These are phyloP conservation scores for Diaporthe sp. DNA, from an alignment of 2,329 filamentous ascomycete species.

Conservation along the genomic window DNA sequence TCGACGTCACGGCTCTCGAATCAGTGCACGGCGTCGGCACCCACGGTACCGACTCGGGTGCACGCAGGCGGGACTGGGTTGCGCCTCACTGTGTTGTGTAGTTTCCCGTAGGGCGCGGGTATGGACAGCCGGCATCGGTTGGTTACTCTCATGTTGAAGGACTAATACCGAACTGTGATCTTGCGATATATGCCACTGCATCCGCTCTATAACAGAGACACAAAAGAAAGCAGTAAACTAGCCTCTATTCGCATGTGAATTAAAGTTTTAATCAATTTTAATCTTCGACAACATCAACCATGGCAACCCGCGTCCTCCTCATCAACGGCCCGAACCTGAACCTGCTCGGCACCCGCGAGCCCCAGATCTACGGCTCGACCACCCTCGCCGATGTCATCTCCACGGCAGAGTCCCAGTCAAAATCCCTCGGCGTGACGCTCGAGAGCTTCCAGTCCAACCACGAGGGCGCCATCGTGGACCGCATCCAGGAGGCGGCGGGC, in stretches of 20 bases:
- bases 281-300: conserved; percentile 40
- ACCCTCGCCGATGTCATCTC: conserved; percentile 74
- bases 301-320: conserved; percentile 69
- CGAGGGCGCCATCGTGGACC: conserved; percentile 80
- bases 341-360: conserved; percentile 81
- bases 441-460: conserved; percentile 81
- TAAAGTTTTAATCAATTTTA: not conserved
- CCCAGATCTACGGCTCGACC: conserved; percentile 77
- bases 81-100: not conserved
- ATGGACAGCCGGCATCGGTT: conserved; percentile 7
- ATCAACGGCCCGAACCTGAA: conserved; percentile 90
- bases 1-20: conserved; percentile 20
- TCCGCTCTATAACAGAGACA: not conserved
- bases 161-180: not conserved
- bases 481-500: conserved; percentile 75
- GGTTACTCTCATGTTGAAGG: not conserved
- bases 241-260: not conserved
- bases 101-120: not conserved
- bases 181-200: conserved; percentile 18
- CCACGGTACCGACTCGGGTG: conserved; percentile 12
- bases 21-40: conserved; percentile 9
- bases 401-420: conserved; percentile 62
- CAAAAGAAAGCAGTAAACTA: not conserved
- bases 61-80: not conserved
- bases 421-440: conserved; percentile 60